Evolutionary conservation across 1,284 basidiomycete species (phyloP).

Genomic region (Sporisorium sorghi): DNA sequence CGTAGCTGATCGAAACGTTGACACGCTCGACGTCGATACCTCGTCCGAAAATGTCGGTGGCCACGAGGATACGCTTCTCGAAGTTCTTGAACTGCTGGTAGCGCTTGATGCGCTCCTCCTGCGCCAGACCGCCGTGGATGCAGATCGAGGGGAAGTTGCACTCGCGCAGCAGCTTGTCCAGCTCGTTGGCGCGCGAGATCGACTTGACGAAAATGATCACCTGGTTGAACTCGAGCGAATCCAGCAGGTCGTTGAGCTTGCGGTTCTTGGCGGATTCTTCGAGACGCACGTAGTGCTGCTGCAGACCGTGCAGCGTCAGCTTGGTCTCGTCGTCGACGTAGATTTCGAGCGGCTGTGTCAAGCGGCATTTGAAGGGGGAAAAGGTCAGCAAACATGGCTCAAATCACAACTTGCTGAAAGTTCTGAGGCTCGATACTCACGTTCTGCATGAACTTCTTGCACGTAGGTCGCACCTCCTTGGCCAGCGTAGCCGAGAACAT

Average conservation of each 20-base stretch:
- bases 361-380: not conserved
- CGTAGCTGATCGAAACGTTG: conserved; percentile 71
- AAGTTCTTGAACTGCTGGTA: conserved; percentile 99
- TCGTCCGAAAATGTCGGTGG: conserved; percentile 69
- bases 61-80: conserved; percentile 84
- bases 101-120: conserved; percentile 96
- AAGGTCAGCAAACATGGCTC: not conserved
- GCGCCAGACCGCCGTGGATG: conserved; percentile 92
- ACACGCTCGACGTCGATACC: conserved; percentile 69
- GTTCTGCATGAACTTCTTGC: conserved; percentile 99
- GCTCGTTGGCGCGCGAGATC: conserved; percentile 92
- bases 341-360: conserved; percentile 90
- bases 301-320: conserved; percentile 95
- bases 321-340: conserved; percentile 99
- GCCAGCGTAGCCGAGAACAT: conserved; percentile 99
- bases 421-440: conserved; percentile 74
- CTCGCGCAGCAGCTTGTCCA: conserved; percentile 94
- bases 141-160: conserved; percentile 99
- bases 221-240: conserved; percentile 98
- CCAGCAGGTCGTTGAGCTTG: conserved; percentile 95
- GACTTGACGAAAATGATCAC: conserved; percentile 99
- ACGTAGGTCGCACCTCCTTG: conserved; percentile 95
- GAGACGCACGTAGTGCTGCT: conserved; percentile 89
- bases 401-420: not conserved
- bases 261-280: conserved; percentile 96